Evolutionary conservation across 768 basidiomycete species (phyloP).

Genomic region (Boletus eberwhitei): DNA sequence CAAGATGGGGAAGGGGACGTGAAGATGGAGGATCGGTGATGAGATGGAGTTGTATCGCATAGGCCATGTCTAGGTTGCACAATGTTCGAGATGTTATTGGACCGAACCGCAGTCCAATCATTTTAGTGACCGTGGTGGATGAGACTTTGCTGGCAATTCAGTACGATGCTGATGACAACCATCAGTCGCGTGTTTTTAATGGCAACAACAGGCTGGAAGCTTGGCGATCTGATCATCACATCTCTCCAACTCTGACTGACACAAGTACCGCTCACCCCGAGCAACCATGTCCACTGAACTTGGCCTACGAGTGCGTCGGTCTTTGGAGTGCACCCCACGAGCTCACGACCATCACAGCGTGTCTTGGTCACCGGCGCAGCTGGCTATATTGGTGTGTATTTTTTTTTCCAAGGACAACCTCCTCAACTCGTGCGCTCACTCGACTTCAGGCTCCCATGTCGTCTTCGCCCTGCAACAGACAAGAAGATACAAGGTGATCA

Average conservation of each 20-base stretch:
- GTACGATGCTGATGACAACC: not conserved
- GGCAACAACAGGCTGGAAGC: not conserved
- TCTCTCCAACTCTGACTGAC: not conserved
- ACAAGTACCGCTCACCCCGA: not conserved
- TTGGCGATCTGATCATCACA: constrained; percentile 3
- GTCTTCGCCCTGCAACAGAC: constrained; percentile 83
- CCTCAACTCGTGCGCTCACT: constrained; percentile 9
- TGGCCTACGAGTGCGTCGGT: constrained; percentile 46
- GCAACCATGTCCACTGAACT: constrained; percentile 28
- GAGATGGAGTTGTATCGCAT: not conserved
- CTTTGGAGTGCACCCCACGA: not conserved
- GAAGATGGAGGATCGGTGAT: constrained; percentile 45
- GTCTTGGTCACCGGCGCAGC: constrained; percentile 78
- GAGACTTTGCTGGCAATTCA: not conserved
- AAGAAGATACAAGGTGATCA: constrained; percentile 86
- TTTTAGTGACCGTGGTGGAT: not conserved
- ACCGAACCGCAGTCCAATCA: no score
- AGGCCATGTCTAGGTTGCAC: no score
- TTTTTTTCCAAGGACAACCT: not conserved
- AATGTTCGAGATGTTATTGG: not conserved
- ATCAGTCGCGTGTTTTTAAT: constrained; percentile 14
- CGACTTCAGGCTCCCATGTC: constrained; percentile 79
- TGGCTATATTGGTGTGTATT: constrained; percentile 76
- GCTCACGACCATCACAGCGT: constrained; percentile 38
- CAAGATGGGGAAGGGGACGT: constrained; percentile 43